Percentiles rank a stretch among this genome's conserved stretches.
These are phyloP conservation scores for Shiraia sp. DNA, from an alignment of 2,329 filamentous ascomycete species.

Conservation along the genomic window DNA sequence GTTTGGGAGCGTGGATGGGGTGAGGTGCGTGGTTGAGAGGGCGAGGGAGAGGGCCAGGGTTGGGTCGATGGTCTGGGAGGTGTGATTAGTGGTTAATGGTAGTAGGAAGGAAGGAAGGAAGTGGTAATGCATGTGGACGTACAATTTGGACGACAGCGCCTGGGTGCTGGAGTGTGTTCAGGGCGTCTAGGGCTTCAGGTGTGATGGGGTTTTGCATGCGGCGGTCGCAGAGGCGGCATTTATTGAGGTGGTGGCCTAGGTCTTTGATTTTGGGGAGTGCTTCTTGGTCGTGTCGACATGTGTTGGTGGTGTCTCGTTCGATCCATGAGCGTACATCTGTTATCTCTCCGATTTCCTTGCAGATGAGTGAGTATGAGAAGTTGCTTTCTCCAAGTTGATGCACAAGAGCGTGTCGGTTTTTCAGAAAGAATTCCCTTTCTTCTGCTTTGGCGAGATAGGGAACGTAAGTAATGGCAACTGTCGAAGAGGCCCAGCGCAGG, in stretches of 20 bases:
- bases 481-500: slow-evolving; percentile 13
- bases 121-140: too few species aligned
- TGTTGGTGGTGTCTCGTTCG: slow-evolving; percentile 12
- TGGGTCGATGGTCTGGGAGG: slow-evolving; percentile 23
- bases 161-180: slow-evolving; percentile 11
- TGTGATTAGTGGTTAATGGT: too few species aligned
- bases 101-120: too few species aligned
- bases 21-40: slow-evolving; percentile 2
- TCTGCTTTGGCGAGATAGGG: slow-evolving; percentile 20
- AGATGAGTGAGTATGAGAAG: slow-evolving; percentile 25
- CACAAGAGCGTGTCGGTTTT: slow-evolving; percentile 14
- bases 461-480: slow-evolving; percentile 29
- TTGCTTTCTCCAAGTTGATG: slow-evolving; percentile 15
- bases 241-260: slow-evolving; percentile 26
- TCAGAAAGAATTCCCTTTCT: slow-evolving; percentile 13
- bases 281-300: too few species aligned
- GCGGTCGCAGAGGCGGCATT: slow-evolving; percentile 36
- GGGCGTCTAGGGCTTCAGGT: slow-evolving; percentile 17
- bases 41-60: slow-evolving; percentile 19
- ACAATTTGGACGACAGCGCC: slow-evolving; percentile 28
- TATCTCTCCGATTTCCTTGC: slow-evolving; percentile 33
- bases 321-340: slow-evolving; percentile 30
- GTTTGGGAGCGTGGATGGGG: slow-evolving; percentile 5
- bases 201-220: slow-evolving; percentile 37
- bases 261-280: too few species aligned